Evolutionary conservation across 2,329 filamentous ascomycete species (phyloP).

Genomic region (Colletotrichum noveboracense): DNA sequence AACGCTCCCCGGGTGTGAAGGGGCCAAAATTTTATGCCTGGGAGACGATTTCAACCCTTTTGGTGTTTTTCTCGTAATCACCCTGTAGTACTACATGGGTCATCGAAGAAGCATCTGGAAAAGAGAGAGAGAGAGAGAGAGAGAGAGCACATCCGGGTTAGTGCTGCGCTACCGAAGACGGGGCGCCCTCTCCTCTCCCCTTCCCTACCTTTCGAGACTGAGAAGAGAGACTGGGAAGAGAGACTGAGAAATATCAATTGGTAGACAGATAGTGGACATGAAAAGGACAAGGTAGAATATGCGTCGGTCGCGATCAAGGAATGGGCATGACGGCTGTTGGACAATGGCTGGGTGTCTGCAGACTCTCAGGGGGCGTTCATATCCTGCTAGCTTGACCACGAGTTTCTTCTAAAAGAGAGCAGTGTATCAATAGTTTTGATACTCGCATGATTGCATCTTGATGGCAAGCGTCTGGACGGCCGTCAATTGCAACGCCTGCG

Average conservation of each 20-base stretch:
- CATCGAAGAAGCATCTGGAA: neutral
- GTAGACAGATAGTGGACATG: accelerated
- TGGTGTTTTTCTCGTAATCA: neutral
- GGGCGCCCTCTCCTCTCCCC: neutral
- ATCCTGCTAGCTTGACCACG: neutral
- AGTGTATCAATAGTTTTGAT: neutral
- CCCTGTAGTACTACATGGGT: neutral
- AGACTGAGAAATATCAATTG: neutral
- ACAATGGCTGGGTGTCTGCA: neutral
- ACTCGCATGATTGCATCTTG: neutral
- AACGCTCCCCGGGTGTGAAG: neutral
- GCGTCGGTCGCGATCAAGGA: neutral
- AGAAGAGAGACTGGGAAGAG: neutral
- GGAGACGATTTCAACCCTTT: neutral
- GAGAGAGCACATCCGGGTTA: neutral
- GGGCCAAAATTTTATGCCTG: neutral
- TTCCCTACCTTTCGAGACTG: neutral
- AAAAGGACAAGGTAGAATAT: neutral
- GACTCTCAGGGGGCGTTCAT: neutral
- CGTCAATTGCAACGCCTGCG: neutral
- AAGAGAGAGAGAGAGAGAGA: no score
- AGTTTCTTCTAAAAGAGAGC: neutral
- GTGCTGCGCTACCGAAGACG: neutral
- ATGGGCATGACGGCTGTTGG: neutral
- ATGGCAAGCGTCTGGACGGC: neutral